Evolutionary conservation across 2,329 filamentous ascomycete genomes (phyloP).

Genomic region (Didymella segeticola): DNA sequence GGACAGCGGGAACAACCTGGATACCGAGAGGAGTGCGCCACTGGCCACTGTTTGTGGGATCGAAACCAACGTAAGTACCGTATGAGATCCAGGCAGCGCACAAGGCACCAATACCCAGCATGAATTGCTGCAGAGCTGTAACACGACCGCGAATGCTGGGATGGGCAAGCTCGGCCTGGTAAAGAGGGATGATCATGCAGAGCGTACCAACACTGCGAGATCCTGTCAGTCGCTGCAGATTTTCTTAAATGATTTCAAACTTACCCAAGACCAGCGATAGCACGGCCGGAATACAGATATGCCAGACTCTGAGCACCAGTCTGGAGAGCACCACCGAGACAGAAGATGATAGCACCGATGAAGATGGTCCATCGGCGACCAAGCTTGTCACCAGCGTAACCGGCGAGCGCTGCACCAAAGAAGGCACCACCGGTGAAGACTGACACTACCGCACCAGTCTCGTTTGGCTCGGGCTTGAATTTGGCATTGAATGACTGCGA

Average conservation of each 20-base stretch:
- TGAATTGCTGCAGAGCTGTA: constrained; percentile 80
- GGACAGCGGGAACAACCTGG: constrained; percentile 71
- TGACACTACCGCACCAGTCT: constrained; percentile 74
- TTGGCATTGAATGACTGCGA: constrained; percentile 51
- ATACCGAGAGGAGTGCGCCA: constrained; percentile 72
- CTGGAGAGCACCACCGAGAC: constrained; percentile 74
- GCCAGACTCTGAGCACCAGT: constrained; percentile 67
- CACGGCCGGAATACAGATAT: constrained; percentile 74
- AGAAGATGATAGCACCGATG: constrained; percentile 73
- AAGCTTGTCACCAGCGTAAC: constrained; percentile 67
- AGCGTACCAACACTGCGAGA: constrained; percentile 63
- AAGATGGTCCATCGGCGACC: constrained; percentile 76
- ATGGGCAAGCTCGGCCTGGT: constrained; percentile 81
- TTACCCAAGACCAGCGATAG: constrained; percentile 71
- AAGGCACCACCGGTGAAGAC: constrained; percentile 80
- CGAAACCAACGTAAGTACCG: constrained; percentile 62
- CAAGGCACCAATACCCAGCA: constrained; percentile 78
- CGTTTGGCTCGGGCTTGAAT: constrained; percentile 51
- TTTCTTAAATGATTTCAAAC: constrained; percentile 25
- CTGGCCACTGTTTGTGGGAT: constrained; percentile 56
- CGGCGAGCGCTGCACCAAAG: constrained; percentile 70
- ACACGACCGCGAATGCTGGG: constrained; percentile 78
- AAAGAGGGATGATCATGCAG: constrained; percentile 72
- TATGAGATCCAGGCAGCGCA: constrained; percentile 77
- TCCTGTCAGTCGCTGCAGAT: constrained; percentile 1